phyloP scores from a whole-genome alignment of 805 yeast genomes.

The Lachancea kluyveri region DNA sequence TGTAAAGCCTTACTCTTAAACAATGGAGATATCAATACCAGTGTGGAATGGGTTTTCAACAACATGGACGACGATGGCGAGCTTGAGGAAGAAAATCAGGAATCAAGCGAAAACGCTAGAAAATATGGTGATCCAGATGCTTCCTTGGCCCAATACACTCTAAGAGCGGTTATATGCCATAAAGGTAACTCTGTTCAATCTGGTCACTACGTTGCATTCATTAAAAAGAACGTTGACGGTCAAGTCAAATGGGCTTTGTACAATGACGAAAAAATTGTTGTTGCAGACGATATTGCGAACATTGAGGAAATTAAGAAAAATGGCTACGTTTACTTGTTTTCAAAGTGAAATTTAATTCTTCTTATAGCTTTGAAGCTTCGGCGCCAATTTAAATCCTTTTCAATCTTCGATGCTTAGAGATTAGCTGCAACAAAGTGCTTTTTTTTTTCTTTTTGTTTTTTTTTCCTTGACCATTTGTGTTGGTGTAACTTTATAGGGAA shows the following conservation, averaged over 20 bases:
- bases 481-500: too few relatives aligned
- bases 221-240: conserved; percentile 38
- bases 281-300: conserved; percentile 38
- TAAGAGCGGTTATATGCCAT: conserved; percentile 74
- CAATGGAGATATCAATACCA: conserved; percentile 57
- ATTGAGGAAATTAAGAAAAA: conserved; percentile 40
- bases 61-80: conserved; percentile 76
- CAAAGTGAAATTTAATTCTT: conserved; percentile 5
- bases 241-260: conserved; percentile 62
- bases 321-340: conserved; percentile 40
- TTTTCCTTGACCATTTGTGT: too few relatives aligned
- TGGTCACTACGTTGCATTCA: conserved; percentile 85
- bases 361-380: too few relatives aligned
- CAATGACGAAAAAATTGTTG: conserved; percentile 85
- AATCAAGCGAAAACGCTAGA: conserved; percentile 6
- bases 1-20: conserved; percentile 62
- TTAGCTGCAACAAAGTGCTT: too few relatives aligned
- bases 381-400: too few relatives aligned
- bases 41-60: conserved; percentile 87
- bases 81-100: conserved; percentile 28
- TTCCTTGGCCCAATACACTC: conserved; percentile 18
- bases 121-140: conserved; percentile 13
- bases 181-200: conserved; percentile 87
- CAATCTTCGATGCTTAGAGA: too few relatives aligned
- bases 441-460: too few relatives aligned